These are phyloP conservation scores for Fusarium hostae DNA, from an alignment of 2,329 filamentous ascomycete species.

Conservation along the genomic window DNA sequence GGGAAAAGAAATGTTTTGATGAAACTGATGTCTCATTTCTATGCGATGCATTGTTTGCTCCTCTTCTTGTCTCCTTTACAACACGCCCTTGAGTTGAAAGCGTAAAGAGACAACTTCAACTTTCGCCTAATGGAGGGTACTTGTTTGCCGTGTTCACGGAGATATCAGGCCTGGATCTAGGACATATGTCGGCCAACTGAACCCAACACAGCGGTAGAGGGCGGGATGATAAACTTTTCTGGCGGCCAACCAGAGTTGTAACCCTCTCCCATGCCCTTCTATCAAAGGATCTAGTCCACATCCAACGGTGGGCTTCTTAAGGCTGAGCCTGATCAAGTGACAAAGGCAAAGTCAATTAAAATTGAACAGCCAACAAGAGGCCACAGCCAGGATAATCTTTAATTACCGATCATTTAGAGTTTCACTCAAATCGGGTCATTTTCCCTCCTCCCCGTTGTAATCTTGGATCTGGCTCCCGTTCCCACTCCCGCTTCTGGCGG, in stretches of 20 bases:
- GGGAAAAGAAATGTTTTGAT: neutral
- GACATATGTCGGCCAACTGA: neutral
- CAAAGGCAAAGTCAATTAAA: conserved; percentile 11
- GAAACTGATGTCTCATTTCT: conserved; percentile 4
- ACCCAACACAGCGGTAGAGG: neutral
- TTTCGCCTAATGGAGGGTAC: neutral
- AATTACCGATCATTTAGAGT: neutral
- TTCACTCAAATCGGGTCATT: conserved; percentile 27
- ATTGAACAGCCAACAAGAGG: neutral
- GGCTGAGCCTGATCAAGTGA: conserved; percentile 12
- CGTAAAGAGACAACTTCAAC: conserved; percentile 16
- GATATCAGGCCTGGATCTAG: neutral
- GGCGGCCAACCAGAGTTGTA: neutral
- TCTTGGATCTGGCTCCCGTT: conserved; percentile 33
- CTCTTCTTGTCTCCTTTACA: neutral
- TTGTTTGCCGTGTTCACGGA: conserved; percentile 1
- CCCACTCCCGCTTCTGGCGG: conserved; percentile 12
- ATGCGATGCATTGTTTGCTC: conserved; percentile 1
- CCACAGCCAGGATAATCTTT: neutral
- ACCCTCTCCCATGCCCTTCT: neutral
- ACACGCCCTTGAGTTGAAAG: neutral
- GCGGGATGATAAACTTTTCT: neutral
- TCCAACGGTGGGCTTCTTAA: conserved; percentile 7
- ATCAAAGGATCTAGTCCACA: neutral
- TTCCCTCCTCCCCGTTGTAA: neutral